phyloP scores from a whole-genome alignment of 2,329 filamentous ascomycete genomes.

The Botryotinia convoluta region DNA sequence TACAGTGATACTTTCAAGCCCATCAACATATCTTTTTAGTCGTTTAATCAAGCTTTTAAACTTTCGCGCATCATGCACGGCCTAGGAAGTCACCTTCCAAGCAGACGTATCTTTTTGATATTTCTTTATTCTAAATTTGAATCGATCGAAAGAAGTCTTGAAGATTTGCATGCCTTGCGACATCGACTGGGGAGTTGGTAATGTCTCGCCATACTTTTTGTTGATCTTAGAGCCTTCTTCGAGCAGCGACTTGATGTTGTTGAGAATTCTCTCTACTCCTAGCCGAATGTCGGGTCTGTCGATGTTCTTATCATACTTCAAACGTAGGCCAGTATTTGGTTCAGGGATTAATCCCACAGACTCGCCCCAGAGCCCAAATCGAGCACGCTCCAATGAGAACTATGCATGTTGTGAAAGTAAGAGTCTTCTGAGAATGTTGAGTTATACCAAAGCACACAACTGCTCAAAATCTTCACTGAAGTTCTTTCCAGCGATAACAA shows the following conservation, averaged over 20 bases:
- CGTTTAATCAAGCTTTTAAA: constrained; percentile 28
- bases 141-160: constrained; percentile 27
- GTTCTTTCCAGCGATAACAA: constrained; percentile 28
- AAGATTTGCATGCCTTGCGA: constrained; percentile 26
- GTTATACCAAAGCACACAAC: constrained; percentile 23
- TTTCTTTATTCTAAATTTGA: constrained; percentile 25
- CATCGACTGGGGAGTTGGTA: not conserved
- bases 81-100: constrained; percentile 31
- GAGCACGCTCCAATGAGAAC: constrained; percentile 19
- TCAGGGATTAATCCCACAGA: constrained; percentile 22
- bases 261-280: constrained; percentile 13
- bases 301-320: constrained; percentile 22
- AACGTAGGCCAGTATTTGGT: constrained; percentile 2
- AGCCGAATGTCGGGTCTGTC: constrained; percentile 18
- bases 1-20: constrained; percentile 29
- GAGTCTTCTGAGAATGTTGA: not conserved
- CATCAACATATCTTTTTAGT: constrained; percentile 29
- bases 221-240: constrained; percentile 17
- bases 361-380: constrained; percentile 24
- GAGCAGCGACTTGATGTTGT: constrained; percentile 22
- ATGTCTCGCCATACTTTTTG: constrained; percentile 15
- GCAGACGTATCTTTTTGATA: constrained; percentile 29
- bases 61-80: constrained; percentile 27
- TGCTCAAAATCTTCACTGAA: constrained; percentile 33
- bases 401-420: not conserved